A percentile compares a stretch with the other conserved stretches of the same genome.
Conservation (phyloP, 2,329 filamentous ascomycete species). For the Aspergillus spinulosporus region DNA sequence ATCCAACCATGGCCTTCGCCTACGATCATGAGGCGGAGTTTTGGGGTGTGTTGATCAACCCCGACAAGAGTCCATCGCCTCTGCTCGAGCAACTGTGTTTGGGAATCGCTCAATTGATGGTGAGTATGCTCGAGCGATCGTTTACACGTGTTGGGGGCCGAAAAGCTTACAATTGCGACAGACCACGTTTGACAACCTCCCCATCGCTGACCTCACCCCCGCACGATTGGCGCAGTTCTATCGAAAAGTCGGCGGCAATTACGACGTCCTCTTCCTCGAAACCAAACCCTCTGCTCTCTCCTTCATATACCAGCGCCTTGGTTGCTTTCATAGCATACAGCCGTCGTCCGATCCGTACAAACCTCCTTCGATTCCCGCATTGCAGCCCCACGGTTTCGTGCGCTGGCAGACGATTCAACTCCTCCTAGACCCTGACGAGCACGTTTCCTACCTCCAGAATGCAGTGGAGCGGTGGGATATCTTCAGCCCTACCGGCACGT, state of each 20-base stretch:
- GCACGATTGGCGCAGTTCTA: conserved; percentile 76
- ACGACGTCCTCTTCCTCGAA: conserved; percentile 75
- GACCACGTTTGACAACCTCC: conserved; percentile 36
- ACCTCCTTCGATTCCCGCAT: conserved; percentile 74
- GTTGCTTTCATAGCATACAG: conserved; percentile 84
- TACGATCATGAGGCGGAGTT: conserved; percentile 35
- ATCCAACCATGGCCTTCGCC: conserved; percentile 33
- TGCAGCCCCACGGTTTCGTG: conserved; percentile 82
- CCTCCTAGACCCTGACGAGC: conserved; percentile 81
- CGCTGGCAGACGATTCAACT: conserved; percentile 93
- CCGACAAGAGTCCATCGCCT: conserved; percentile 66
- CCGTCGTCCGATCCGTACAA: conserved; percentile 69
- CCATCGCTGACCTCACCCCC: conserved; percentile 53
- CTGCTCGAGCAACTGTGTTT: conserved; percentile 67
- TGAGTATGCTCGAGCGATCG: conserved; percentile 42
- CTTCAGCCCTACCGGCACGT: conserved; percentile 63
- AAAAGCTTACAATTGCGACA: conserved; percentile 15
- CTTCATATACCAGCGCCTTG: conserved; percentile 88
- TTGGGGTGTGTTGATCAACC: conserved; percentile 66
- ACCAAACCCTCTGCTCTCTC: conserved; percentile 74
- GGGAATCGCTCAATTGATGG: conserved; percentile 69
- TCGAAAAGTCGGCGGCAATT: conserved; percentile 70
- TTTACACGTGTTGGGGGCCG: too few species aligned
- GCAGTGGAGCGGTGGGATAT: conserved; percentile 77
- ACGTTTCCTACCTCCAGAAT: conserved; percentile 78